Evolutionary conservation across 805 yeast species (phyloP).

Genomic region (Suhomyces canberraensis): DNA sequence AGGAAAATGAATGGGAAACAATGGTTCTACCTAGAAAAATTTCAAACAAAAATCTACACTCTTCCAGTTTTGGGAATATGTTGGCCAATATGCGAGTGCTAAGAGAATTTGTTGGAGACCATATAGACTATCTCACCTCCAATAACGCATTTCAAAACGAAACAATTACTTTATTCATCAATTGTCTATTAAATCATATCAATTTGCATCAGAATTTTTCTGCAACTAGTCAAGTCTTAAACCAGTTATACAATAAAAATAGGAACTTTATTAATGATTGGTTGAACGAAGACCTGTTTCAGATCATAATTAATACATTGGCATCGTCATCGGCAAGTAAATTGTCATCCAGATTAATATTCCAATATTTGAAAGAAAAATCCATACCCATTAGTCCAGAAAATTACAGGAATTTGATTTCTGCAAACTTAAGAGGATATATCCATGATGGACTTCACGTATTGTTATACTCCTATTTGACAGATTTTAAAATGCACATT

Average conservation of each 20-base stretch:
- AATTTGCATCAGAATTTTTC: constrained; percentile 33
- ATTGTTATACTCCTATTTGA: constrained; percentile 20
- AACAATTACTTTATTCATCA: constrained; percentile 27
- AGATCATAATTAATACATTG: constrained; percentile 26
- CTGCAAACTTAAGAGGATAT: constrained; percentile 24
- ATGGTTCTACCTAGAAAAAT: constrained; percentile 18
- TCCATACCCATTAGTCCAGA: constrained; percentile 10
- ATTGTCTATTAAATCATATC: constrained; percentile 36
- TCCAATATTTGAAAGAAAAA: constrained; percentile 15
- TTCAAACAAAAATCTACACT: constrained; percentile 22
- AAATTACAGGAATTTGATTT: constrained; percentile 21
- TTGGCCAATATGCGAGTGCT: constrained; percentile 28
- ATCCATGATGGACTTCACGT: constrained; percentile 20
- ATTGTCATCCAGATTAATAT: constrained; percentile 23
- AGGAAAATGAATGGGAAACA: constrained; percentile 10
- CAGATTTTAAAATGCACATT: constrained; percentile 11
- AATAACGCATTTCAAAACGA: constrained; percentile 7
- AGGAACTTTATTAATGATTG: constrained; percentile 16
- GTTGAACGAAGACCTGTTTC: constrained; percentile 29
- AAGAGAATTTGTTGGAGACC: constrained; percentile 19
- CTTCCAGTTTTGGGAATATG: constrained; percentile 29
- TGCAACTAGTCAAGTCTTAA: constrained; percentile 23
- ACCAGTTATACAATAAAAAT: constrained; percentile 15
- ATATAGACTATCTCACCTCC: constrained; percentile 19
- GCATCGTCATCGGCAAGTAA: constrained; percentile 27